phyloP scores from a whole-genome alignment of 2,329 filamentous ascomycete genomes.

The Trichophyton rubrum region DNA sequence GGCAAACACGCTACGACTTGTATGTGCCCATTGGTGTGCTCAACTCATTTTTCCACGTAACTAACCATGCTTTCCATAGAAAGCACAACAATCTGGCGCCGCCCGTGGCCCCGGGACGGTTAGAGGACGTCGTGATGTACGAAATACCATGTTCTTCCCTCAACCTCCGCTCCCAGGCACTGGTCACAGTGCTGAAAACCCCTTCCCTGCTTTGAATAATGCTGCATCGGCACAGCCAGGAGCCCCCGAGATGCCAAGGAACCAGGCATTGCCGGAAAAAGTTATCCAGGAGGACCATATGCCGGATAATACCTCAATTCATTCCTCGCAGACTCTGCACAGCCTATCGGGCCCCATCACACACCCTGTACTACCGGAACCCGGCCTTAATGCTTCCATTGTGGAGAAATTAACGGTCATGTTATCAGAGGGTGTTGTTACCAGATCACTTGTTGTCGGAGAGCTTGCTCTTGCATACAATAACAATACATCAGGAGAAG shows the following conservation, averaged over 20 bases:
- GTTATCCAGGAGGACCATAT: conserved; percentile 51
- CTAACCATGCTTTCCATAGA: conserved; percentile 20
- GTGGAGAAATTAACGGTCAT: conserved; percentile 82
- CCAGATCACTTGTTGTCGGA: conserved; percentile 62
- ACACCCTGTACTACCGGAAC: conserved; percentile 68
- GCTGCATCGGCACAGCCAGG: conserved; percentile 18
- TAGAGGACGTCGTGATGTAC: conserved; percentile 76
- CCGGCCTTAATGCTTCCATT: conserved; percentile 75
- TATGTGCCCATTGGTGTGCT: conserved; percentile 17
- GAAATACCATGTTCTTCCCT: conserved; percentile 78
- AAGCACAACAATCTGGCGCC: conserved; percentile 41
- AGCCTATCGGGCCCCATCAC: conserved; percentile 54
- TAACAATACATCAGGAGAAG: conserved; percentile 21
- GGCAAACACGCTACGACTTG: conserved; percentile 37
- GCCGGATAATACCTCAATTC: conserved; percentile 83
- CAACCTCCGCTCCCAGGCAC: conserved; percentile 28
- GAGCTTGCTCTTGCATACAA: conserved; percentile 86
- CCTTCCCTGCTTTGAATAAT: conserved; percentile 10
- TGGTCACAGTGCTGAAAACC: conserved; percentile 13
- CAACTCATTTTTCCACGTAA: background rate
- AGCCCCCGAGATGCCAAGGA: conserved; percentile 24
- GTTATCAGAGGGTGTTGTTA: conserved; percentile 62
- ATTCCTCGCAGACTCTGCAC: conserved; percentile 70
- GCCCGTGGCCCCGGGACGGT: conserved; percentile 62
- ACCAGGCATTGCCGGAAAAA: conserved; percentile 37